phyloP scores from a whole-genome alignment of 495 filamentous ascomycete species.

The Xanthoparmelia taractica region DNA sequence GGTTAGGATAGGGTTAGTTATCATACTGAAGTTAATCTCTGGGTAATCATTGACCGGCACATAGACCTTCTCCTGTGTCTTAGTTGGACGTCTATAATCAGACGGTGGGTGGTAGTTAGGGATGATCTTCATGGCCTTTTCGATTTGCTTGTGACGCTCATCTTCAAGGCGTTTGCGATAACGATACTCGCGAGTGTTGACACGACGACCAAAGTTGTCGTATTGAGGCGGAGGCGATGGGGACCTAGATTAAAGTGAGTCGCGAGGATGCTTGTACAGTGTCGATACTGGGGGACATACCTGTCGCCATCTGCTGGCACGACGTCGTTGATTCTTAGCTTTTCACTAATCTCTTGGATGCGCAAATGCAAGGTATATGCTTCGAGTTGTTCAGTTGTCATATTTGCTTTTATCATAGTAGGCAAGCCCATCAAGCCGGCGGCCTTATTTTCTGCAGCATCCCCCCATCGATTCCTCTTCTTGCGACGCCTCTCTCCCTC shows the following conservation, averaged over 20 bases:
- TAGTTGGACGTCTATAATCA: slow-evolving; percentile 95
- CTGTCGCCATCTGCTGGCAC: slow-evolving; percentile 90
- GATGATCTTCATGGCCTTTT: slow-evolving; percentile 97
- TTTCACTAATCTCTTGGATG: slow-evolving; percentile 98
- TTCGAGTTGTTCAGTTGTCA: slow-evolving; percentile 96
- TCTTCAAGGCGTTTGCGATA: slow-evolving; percentile 97
- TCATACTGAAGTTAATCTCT: slow-evolving; percentile 99
- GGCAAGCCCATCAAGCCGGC: slow-evolving; percentile 96
- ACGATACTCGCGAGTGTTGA: slow-evolving; percentile 94
- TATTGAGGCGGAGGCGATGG: slow-evolving; percentile 94
- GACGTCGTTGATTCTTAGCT: slow-evolving; percentile 95
- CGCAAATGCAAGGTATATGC: slow-evolving; percentile 91
- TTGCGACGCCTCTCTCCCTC: slow-evolving; percentile 80
- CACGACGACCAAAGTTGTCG: slow-evolving; percentile 96
- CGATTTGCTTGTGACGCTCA: slow-evolving; percentile 93
- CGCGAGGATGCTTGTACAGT: not conserved
- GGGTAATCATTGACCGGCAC: slow-evolving; percentile 99
- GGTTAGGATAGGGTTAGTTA: slow-evolving; percentile 93
- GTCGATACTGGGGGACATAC: slow-evolving; percentile 42
- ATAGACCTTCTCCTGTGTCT: slow-evolving; percentile 99
- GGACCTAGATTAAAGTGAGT: slow-evolving; percentile 51
- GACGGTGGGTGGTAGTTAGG: slow-evolving; percentile 96
- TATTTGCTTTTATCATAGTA: slow-evolving; percentile 89
- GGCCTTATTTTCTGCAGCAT: slow-evolving; percentile 92
- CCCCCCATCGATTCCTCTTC: slow-evolving; percentile 97